Evolutionary conservation across 1,284 basidiomycete species (phyloP).

Genomic region (Sporisorium sorghi): DNA sequence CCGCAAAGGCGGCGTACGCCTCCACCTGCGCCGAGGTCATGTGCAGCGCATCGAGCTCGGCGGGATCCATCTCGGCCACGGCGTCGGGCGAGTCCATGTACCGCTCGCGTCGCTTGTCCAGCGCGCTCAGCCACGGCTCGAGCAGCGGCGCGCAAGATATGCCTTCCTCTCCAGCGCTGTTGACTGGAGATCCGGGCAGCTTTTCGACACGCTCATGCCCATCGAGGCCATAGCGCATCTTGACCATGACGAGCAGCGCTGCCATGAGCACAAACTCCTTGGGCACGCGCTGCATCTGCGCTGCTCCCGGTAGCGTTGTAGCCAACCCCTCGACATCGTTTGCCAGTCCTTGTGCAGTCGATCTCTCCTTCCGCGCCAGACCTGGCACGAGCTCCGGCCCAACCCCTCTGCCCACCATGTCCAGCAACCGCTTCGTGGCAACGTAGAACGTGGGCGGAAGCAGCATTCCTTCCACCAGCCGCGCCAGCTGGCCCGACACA

Average conservation of each 20-base stretch:
- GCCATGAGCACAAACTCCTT: slow-evolving; percentile 81
- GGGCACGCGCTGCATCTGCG: slow-evolving; percentile 73
- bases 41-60: slow-evolving; percentile 74
- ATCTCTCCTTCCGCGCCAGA: background rate
- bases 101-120: slow-evolving; percentile 22
- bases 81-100: slow-evolving; percentile 56
- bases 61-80: slow-evolving; percentile 73
- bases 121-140: slow-evolving; percentile 31
- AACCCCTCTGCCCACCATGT: slow-evolving; percentile 25
- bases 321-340: slow-evolving; percentile 1
- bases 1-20: slow-evolving; percentile 78
- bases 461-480: slow-evolving; percentile 77
- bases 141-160: slow-evolving; percentile 39
- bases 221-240: slow-evolving; percentile 66
- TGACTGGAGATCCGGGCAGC: background rate
- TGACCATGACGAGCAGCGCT: slow-evolving; percentile 66
- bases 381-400: slow-evolving; percentile 74
- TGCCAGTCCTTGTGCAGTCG: background rate
- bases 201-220: slow-evolving; percentile 42
- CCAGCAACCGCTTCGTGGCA: slow-evolving; percentile 43
- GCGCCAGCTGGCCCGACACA: slow-evolving; percentile 82
- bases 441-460: slow-evolving; percentile 76
- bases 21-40: slow-evolving; percentile 75
- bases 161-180: background rate
- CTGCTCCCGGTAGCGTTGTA: slow-evolving; percentile 16